Base-by-base conservation (phyloP, 208 protist species). In the Trypanosoma cruzi region DNA sequence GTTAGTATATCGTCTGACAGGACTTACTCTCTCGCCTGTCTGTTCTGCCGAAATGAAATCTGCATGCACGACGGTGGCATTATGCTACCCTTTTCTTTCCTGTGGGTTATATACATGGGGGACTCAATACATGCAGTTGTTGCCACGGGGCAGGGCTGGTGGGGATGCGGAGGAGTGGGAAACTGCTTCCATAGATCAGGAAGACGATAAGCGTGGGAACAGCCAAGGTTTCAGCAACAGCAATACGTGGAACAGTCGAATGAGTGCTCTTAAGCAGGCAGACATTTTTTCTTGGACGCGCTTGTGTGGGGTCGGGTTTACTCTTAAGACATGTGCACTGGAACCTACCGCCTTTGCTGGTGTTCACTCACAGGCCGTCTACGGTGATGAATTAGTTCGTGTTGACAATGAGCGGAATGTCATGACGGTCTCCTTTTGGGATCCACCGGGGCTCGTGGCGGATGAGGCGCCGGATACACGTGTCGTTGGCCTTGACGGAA, bases 351-450 rank as follows among this genome's bases (percentile, higher is more conserved):
- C 61, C 2, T 57, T 69, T 50, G 59, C 53, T 4, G 36, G 13
- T n/a, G 58, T 78, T 26, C 64, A 68, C 36, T 40, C 61, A 18
- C 69, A 73, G 31, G 32, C 52, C 4, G 31, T 49, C 18, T 78
- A 68, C 46, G 61, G 53, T 28, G 67, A 75, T 22, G 52, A 63
- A 8, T 73, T 82, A 61, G 71, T 59, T n/a, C 86, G 86, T 49
- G 75, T 68, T 2, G 86, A 86, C 54, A 53, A 63, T 14, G 68
- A 75, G 26, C 75, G 86, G 0, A 76, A 83, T 56, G 77, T 92
- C 48, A 65, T 64, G 32, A 71, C 76, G 16, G 56, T 76, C 22
- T 75, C 61, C 14, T 59, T 81, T n/a, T 37, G 56, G 44, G 34
- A 14, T 22, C 34, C 73, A 26, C 24, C 29, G 44, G 57, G 20